Evolutionary conservation across 768 basidiomycete genomes (phyloP), one percentile per base, ranked within the genome.

Genomic region (Leccinum variicolor): DNA sequence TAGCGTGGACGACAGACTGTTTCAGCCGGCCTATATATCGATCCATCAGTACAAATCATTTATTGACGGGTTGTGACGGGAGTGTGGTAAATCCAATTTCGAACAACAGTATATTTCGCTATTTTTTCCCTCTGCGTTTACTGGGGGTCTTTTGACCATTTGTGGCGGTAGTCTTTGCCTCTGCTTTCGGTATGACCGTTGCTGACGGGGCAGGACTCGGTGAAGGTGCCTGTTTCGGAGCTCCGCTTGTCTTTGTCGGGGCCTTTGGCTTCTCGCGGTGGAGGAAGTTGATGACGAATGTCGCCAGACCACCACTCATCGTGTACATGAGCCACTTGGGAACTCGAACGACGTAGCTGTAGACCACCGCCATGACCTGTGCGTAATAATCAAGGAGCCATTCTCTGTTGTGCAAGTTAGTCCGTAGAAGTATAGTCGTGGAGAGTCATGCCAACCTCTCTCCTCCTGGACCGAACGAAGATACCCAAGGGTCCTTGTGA

Each of bases 311-410:
- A 41, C 90, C 92, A 3, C 89, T 86, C 8, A 80, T 52, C 48
- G 90, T 64, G 66, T 90, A 79, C 66, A 92, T 72, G 23, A 88
- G 33, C 86, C 88, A 92, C 60, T 82, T 82, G n/a, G 92, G 92
- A 47, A 92, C 65, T 29, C 76, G 64, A 55, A 82, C 69, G 14
- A 80, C 60, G 58, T 76, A 56, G 63, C 81, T 73, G 76, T 92
- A 92, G 48, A 77, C 45, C 59, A 74, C 77, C 43, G 80, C 79
- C 54, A 84, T 61, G 15, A 64, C 70, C 28, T 77, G 62, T 0
- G 87, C 86, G 50, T 84, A 65, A 65, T 80, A 81, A 58, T 86
- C 81, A 74, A 92, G 73, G 26, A 90, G 63, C 68, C 75, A 85
- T 76, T 91, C 91, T 55, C 90, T 92, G 51, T 25, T 15, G 26